Evolutionary conservation across 1,139 yeast genomes (phyloP).

Genomic region (Lodderomyces pseudojiufengensis): DNA sequence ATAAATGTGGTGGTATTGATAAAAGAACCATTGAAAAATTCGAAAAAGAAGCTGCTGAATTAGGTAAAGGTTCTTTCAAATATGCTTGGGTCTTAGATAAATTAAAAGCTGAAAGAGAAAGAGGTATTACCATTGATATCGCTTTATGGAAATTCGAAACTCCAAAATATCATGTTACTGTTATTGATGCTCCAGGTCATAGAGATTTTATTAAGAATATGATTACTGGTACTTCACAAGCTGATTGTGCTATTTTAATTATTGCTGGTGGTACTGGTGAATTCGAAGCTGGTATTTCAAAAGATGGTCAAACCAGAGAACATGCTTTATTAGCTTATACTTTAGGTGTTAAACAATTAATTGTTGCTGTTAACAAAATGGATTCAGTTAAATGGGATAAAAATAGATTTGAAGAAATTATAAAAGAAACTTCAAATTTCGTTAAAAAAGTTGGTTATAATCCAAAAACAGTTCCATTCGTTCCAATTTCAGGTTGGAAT

Average conservation of each 20-base stretch:
- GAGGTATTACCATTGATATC: conserved; percentile 95
- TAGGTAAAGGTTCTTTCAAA: conserved; percentile 98
- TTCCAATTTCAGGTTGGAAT: conserved; percentile 91
- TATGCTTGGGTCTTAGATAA: conserved; percentile 98
- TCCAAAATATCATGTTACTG: conserved; percentile 90
- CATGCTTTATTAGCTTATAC: conserved; percentile 89
- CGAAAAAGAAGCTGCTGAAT: conserved; percentile 98
- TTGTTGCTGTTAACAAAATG: conserved; percentile 93
- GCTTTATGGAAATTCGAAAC: conserved; percentile 97
- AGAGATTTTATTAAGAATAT: conserved; percentile 96
- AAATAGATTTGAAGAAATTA: conserved; percentile 74
- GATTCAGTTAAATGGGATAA: conserved; percentile 87
- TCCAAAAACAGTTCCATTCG: conserved; percentile 90
- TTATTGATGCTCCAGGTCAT: conserved; percentile 95
- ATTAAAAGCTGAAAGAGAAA: conserved; percentile 94
- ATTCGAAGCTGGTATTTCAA: conserved; percentile 93
- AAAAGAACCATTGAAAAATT: conserved; percentile 98
- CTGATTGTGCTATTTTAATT: conserved; percentile 87
- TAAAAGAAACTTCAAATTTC: conserved; percentile 83
- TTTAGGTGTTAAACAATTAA: conserved; percentile 84
- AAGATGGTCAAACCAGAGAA: conserved; percentile 93
- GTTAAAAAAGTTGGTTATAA: conserved; percentile 92
- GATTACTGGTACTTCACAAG: conserved; percentile 92
- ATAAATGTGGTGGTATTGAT: conserved; percentile 90
- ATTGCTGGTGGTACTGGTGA: conserved; percentile 93